A percentile compares a stretch with the other conserved stretches of the same genome.
phyloP scores from a whole-genome alignment of 495 filamentous ascomycete species.

The Lineolata rhizophorae region DNA sequence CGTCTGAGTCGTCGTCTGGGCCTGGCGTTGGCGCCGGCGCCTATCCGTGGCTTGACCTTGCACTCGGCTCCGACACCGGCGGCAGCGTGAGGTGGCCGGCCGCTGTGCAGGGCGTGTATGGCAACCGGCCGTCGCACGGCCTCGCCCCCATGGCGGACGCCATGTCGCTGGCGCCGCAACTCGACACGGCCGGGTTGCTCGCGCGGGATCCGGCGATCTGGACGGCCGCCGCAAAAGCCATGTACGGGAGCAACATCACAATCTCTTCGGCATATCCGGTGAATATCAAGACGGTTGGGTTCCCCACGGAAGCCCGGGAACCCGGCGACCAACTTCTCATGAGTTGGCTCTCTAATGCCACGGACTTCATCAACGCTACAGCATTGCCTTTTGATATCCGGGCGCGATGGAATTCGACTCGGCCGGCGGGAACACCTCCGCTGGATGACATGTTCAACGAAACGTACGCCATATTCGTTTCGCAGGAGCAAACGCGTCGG shows the following conservation, averaged over 20 bases:
- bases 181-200: conserved; percentile 25
- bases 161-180: conserved; percentile 23
- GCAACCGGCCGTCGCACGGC: conserved; percentile 27
- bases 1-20: conserved; percentile 13
- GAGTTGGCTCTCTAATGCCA: conserved; percentile 11
- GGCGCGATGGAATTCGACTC: conserved; percentile 7
- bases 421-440: conserved; percentile 4
- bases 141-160: conserved; percentile 22
- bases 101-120: conserved; percentile 25
- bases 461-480: conserved; percentile 15
- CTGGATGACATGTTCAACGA: conserved; percentile 10
- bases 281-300: conserved; percentile 9
- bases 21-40: conserved; percentile 11
- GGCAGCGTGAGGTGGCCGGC: conserved; percentile 26
- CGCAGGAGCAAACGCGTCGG: conserved; percentile 12
- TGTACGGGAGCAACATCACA: conserved; percentile 13
- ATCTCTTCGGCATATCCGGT: conserved; percentile 11
- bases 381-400: conserved; percentile 10
- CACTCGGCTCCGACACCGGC: conserved; percentile 20
- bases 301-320: conserved; percentile 6
- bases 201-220: conserved; percentile 9
- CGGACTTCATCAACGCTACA: conserved; percentile 11
- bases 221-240: conserved; percentile 9
- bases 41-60: conserved; percentile 17
- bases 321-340: conserved; percentile 10